Base-by-base conservation (phyloP, 2,329 filamentous ascomycete genomes). In the Pseudophaeomoniella oleicola region DNA sequence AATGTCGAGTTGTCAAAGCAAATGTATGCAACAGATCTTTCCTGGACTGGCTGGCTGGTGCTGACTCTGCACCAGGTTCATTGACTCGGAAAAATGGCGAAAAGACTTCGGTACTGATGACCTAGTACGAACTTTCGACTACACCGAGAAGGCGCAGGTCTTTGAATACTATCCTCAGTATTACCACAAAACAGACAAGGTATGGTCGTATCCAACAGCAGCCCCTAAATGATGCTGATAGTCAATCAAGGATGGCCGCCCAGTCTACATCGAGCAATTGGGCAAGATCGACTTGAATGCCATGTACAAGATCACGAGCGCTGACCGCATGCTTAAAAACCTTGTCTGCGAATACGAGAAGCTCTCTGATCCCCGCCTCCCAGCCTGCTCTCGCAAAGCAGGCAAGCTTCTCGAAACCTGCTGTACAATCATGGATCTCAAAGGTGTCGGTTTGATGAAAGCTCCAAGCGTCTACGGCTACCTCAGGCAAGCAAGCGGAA, bases 331-430 rank as follows among this genome's bases (percentile, higher is more conserved):
- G 88, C 67, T 96, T 43, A 77, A 83, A 60, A 96, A 96, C 69
- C 78, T 98, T 31, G 88, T 93, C 34, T 81, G 87, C 58, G 90
- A 98, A 67, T 98, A 98, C 67, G 90, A 98, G 69, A 93, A 88
- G 60, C 72, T 96, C 48, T 73, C 84, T 47, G 88, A 96, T 62
- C 87, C 87, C 11, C 82, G 90, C 47, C 74, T 98, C 39, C 90
- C 90, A 36, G 88, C 90, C 48, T 94, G 86, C 72, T 94, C 86
- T 39, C 86, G 88, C 62, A 93, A 94, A 65, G 69, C 79, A 16
- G 85, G 83, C 51, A 75, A 80, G 53, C 77, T 98, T 39, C 79
- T 94, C 52, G 90, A 98, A 69, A 98, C 90, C 16, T 94, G 85
- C 69, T 96, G 90, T 77, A 88, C 83, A 45, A 86, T 98, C 64